phyloP scores from a whole-genome alignment of 2,329 filamentous ascomycete genomes.

The Neopestalotiopsis sp. region DNA sequence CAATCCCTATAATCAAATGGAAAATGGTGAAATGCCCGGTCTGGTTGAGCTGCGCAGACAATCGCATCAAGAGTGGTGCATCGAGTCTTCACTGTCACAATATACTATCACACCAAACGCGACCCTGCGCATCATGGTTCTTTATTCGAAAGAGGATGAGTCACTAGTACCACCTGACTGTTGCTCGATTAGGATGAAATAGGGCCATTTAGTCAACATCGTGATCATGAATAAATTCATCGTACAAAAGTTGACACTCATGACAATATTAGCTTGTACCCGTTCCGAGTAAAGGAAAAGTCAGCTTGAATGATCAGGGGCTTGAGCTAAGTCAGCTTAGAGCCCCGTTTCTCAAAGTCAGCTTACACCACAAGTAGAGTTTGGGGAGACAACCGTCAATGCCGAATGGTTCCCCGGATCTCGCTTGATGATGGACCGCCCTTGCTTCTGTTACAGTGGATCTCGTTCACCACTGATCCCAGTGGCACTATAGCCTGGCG shows the following conservation, averaged over 20 bases:
- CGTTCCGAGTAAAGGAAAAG: background rate
- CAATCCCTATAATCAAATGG: background rate
- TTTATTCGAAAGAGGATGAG: background rate
- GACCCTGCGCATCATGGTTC: background rate
- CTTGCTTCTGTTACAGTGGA: background rate
- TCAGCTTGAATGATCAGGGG: background rate
- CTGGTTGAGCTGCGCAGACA: background rate
- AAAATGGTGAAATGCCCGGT: background rate
- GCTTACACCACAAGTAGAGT: conserved; percentile 4
- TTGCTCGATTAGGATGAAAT: background rate
- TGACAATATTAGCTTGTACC: background rate
- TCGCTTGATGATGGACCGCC: background rate
- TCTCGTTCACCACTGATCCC: background rate
- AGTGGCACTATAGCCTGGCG: background rate
- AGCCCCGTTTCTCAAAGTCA: background rate
- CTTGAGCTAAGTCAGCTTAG: conserved; percentile 2
- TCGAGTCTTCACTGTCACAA: background rate
- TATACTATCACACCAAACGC: background rate
- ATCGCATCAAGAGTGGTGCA: background rate
- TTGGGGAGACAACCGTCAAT: background rate
- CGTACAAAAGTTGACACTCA: background rate
- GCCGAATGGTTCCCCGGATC: background rate
- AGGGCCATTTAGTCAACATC: background rate
- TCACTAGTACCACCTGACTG: conserved; percentile 1
- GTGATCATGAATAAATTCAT: background rate